phyloP scores from a whole-genome alignment of 2,329 filamentous ascomycete species.

The Fusarium longipes region DNA sequence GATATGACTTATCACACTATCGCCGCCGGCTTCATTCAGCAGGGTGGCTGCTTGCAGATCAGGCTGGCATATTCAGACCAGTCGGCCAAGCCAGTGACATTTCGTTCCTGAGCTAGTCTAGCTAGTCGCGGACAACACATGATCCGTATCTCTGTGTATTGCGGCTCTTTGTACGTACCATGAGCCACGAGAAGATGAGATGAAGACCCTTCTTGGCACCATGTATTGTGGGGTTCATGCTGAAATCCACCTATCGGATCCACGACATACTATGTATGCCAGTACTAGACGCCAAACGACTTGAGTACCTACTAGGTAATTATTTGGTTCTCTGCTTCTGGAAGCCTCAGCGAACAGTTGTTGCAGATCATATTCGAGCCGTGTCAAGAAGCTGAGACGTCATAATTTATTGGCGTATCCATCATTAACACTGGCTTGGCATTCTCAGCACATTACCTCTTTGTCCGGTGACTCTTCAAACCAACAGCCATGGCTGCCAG shows the following conservation, averaged over 20 bases:
- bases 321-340: constrained; percentile 39
- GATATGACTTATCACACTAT: constrained; percentile 29
- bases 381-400: constrained; percentile 9
- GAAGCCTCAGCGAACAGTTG: constrained; percentile 43
- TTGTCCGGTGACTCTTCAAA: neutral
- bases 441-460: neutral
- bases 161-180: constrained; percentile 10
- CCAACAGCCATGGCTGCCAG: constrained; percentile 13
- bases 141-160: constrained; percentile 15
- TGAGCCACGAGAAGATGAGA: constrained; percentile 30
- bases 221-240: constrained; percentile 28
- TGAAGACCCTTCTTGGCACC: constrained; percentile 45
- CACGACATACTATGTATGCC: neutral
- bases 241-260: constrained; percentile 46
- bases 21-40: constrained; percentile 4
- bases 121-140: constrained; percentile 10
- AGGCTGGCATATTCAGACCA: neutral
- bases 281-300: constrained; percentile 21
- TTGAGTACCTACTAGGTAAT: too few species aligned
- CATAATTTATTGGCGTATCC: constrained; percentile 3
- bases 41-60: constrained; percentile 28
- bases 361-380: constrained; percentile 32
- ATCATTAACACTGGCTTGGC: neutral
- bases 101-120: constrained; percentile 16
- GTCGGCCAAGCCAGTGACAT: constrained; percentile 13